Conservation (phyloP, 768 basidiomycete genomes). For the Erythrobasidium yunnanense region DNA sequence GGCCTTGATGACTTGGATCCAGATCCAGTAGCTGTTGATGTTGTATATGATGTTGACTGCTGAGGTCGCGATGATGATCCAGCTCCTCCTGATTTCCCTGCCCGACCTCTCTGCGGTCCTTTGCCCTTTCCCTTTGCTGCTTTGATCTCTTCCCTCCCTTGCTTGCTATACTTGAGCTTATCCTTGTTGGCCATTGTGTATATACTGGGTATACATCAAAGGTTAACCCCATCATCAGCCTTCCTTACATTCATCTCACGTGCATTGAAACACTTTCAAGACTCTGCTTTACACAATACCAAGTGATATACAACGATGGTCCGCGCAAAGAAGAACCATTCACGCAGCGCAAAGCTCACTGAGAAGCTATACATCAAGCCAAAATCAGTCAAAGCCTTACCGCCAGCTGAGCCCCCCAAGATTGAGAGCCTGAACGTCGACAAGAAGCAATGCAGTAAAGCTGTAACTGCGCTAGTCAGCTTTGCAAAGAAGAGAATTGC, state of each 20-base stretch:
- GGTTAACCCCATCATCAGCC: too few species aligned
- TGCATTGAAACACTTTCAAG: too few species aligned
- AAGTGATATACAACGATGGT: conserved; percentile 4
- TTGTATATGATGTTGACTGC: too few species aligned
- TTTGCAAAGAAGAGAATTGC: conserved; percentile 58
- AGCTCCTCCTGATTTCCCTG: not conserved
- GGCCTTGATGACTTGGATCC: too few species aligned
- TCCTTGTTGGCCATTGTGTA: conserved; percentile 6
- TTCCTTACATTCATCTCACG: too few species aligned
- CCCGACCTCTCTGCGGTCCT: not conserved
- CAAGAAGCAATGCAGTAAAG: conserved; percentile 59
- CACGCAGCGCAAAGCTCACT: not conserved
- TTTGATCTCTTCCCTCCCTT: conserved; percentile 6
- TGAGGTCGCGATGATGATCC: too few species aligned
- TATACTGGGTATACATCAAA: too few species aligned
- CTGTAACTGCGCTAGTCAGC: conserved; percentile 64
- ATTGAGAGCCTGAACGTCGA: conserved; percentile 47
- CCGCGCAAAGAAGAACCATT: conserved; percentile 13
- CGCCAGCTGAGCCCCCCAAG: conserved; percentile 25
- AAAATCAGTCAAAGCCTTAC: conserved; percentile 30
- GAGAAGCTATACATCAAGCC: conserved; percentile 31
- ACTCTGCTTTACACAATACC: too few species aligned
- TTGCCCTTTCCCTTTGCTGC: not conserved
- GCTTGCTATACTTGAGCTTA: conserved; percentile 12
- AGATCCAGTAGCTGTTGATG: too few species aligned